Evolutionary conservation across 2,329 filamentous ascomycete species (phyloP).

Genomic region (Coniochaeta prunicola): DNA sequence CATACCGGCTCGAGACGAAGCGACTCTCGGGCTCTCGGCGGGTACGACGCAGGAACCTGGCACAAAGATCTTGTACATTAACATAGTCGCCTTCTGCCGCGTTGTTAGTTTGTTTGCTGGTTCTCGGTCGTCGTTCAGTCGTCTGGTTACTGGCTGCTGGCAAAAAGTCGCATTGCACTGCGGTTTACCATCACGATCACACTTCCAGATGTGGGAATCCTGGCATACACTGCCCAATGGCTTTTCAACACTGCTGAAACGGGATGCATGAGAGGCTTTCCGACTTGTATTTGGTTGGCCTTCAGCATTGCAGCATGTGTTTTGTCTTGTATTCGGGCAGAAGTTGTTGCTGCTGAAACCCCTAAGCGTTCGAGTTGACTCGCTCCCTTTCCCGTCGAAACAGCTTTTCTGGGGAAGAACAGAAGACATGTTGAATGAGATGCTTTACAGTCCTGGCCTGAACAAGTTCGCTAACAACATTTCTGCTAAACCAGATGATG

Average conservation of each 20-base stretch:
- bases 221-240: conserved; percentile 8
- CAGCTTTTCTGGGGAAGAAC: background rate
- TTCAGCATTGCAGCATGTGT: background rate
- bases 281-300: conserved; percentile 7
- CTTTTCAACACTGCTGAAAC: conserved; percentile 2
- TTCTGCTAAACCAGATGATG: background rate
- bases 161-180: conserved; percentile 26
- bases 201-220: conserved; percentile 22
- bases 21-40: conserved; percentile 22
- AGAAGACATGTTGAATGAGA: background rate
- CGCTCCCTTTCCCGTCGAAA: background rate
- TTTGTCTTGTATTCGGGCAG: background rate
- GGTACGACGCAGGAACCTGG: conserved; percentile 29
- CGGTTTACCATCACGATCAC: conserved; percentile 20
- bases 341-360: conserved; percentile 1
- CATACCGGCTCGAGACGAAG: conserved; percentile 23
- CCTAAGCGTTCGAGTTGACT: conserved; percentile 1
- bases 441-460: background rate
- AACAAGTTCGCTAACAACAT: background rate
- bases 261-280: conserved; percentile 7
- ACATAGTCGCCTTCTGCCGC: conserved; percentile 32
- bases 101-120: conserved; percentile 36
- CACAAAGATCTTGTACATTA: conserved; percentile 49
- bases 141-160: conserved; percentile 25
- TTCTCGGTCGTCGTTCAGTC: conserved; percentile 28